phyloP scores from a whole-genome alignment of 108 stramenopile species.

The Fragilaria radians region DNA sequence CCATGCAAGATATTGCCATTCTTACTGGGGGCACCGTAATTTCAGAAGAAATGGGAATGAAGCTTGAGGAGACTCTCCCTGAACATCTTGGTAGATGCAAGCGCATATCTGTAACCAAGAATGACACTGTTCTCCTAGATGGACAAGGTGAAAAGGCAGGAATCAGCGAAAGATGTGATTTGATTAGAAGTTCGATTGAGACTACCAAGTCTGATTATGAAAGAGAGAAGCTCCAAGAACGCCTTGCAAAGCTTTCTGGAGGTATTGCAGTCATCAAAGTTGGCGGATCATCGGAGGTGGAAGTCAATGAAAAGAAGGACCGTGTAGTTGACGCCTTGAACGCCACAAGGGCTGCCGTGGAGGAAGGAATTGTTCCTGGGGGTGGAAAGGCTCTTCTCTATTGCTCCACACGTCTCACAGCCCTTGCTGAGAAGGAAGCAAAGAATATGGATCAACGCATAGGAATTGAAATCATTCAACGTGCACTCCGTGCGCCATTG shows the following conservation, averaged over 20 bases:
- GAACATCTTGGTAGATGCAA: conserved; percentile 92
- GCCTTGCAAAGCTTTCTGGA: conserved; percentile 97
- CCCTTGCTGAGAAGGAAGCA: conserved; percentile 69
- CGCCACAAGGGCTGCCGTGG: conserved; percentile 98
- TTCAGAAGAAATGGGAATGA: conserved; percentile 97
- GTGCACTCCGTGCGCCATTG: conserved; percentile 89
- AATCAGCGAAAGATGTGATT: conserved; percentile 93
- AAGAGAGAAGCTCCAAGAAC: conserved; percentile 99
- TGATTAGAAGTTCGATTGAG: conserved; percentile 91
- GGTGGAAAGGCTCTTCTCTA: conserved; percentile 98
- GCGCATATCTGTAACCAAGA: conserved; percentile 94
- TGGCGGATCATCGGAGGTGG: conserved; percentile 97
- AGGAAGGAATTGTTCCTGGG: conserved; percentile 99
- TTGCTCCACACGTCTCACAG: conserved; percentile 87
- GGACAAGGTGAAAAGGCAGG: conserved; percentile 84
- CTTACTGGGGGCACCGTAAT: conserved; percentile 98
- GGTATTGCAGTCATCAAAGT: conserved; percentile 99
- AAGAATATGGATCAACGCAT: conserved; percentile 98
- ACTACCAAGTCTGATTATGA: conserved; percentile 98
- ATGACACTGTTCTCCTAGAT: conserved; percentile 96
- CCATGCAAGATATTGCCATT: conserved; percentile 98
- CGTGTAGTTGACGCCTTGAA: conserved; percentile 99
- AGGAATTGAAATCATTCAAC: conserved; percentile 97
- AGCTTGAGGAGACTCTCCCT: conserved; percentile 89
- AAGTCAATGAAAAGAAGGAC: conserved; percentile 99